Evolutionary conservation across 2,329 filamentous ascomycete genomes (phyloP).

Genomic region (Pyricularia grisea): DNA sequence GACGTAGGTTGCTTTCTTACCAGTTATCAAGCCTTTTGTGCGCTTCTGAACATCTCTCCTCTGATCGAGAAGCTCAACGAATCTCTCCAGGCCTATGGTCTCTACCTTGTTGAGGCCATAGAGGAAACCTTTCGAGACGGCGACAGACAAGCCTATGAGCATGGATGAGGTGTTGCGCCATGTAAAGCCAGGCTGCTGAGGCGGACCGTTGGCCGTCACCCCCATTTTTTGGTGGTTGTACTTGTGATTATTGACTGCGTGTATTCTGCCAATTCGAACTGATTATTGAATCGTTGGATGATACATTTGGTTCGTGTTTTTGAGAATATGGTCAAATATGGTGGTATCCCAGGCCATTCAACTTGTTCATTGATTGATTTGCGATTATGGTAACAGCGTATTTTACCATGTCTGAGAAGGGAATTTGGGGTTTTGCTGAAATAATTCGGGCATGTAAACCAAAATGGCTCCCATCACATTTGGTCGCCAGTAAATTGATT

Average conservation of each 20-base stretch:
- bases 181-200: conserved; percentile 45
- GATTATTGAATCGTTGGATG: neutral
- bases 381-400: neutral
- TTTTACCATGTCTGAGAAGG: neutral
- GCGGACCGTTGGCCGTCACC: conserved; percentile 4
- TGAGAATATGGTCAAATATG: neutral
- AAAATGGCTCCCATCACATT: neutral
- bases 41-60: conserved; percentile 57
- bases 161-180: conserved; percentile 68
- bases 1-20: conserved; percentile 31
- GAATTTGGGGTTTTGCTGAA: too few relatives aligned
- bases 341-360: neutral
- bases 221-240: neutral
- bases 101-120: conserved; percentile 67
- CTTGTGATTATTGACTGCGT: neutral
- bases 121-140: conserved; percentile 65
- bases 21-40: conserved; percentile 73
- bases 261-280: neutral
- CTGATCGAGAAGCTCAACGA: conserved; percentile 66
- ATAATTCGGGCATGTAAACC: neutral
- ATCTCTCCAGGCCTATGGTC: conserved; percentile 64
- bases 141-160: conserved; percentile 64
- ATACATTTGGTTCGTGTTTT: neutral
- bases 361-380: neutral
- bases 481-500: neutral